Conservation (phyloP, 306 rosid species). For the Trifolium subterraneum region DNA sequence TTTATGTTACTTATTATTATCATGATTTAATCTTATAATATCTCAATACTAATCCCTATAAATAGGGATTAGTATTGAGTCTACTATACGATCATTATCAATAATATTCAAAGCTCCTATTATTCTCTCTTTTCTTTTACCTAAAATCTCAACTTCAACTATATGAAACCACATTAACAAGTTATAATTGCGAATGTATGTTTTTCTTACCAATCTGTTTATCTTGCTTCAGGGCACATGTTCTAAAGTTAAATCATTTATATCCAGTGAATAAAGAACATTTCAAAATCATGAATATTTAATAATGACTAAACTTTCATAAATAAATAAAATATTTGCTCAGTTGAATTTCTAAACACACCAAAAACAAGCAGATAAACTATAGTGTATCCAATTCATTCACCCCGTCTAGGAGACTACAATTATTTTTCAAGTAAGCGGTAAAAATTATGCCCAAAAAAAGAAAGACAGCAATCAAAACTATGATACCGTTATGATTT, state of each 20-base stretch:
- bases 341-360: neutral
- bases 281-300: slow-evolving; percentile 7
- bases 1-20: no score
- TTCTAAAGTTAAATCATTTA: slow-evolving; percentile 28
- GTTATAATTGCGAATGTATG: slow-evolving; percentile 18
- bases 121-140: no score
- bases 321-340: slow-evolving; percentile 16
- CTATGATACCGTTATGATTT: neutral
- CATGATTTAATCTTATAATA: no score
- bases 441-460: neutral
- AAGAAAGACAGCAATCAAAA: neutral
- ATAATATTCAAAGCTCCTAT: no score
- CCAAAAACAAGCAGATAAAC: slow-evolving; percentile 10
- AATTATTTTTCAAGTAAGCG: neutral
- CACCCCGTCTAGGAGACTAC: neutral
- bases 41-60: no score
- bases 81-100: no score
- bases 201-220: slow-evolving; percentile 1
- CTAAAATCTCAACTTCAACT: no score
- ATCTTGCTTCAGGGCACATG: slow-evolving; percentile 20
- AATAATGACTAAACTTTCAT: slow-evolving; percentile 20
- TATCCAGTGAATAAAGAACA: slow-evolving; percentile 9
- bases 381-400: slow-evolving; percentile 5
- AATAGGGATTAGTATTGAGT: no score
- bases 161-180: slow-evolving; percentile 4